Base-by-base conservation (phyloP, 1,284 basidiomycete species). In the Crepidotus sp. region DNA sequence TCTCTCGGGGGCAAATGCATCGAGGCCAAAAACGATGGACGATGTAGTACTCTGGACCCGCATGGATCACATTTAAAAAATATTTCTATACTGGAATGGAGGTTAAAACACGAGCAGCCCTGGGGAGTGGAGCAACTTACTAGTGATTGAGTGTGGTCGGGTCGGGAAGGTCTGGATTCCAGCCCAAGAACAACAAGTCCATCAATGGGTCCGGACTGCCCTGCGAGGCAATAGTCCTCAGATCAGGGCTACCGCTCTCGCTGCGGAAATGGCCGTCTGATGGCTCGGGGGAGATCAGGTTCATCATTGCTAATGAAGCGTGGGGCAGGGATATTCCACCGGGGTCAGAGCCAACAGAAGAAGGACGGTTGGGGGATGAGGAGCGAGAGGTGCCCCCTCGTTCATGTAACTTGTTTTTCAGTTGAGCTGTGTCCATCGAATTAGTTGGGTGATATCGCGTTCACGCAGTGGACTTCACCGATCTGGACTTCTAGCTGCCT, bases 61-160 rank as follows among this genome's bases (percentile, higher is more conserved):
- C 85, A 88, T 40, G 86, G 84, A 61, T 89, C 86, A 56, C 81
- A 83, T 57, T 77, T 76, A 60, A 90, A 89, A 63, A 86, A 90
- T 10, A 83, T 66, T 27, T 86, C 82, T 55, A 90, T 76, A 51
- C 86, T 89, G 50, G 3, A 49, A 41, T 47, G 43, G 21, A 42
- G 21, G 37, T 21, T 25, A 45, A 30, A 43, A 45, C 46, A 42
- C 39, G 1, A 9, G 25, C 14, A 13, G 35, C 15, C 29, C 29
- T 36, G 25, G 50, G 24, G 53, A 50, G 32, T 21, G 45, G 21
- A 48, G 53, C 34, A 36, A 39, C 15, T 68, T 79, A 88, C 85
- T 84, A 83, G 61, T 85, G 83, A 52, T 76, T 74, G 35, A 89
- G 68, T 11, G 76, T 70, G 18, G 72, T 62, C 32, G 80, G 84